A percentile compares a stretch with the other conserved stretches of the same genome.
These are phyloP conservation scores for Ustilago trichophora DNA, from an alignment of 1,284 basidiomycete genomes.

Conservation along the genomic window DNA sequence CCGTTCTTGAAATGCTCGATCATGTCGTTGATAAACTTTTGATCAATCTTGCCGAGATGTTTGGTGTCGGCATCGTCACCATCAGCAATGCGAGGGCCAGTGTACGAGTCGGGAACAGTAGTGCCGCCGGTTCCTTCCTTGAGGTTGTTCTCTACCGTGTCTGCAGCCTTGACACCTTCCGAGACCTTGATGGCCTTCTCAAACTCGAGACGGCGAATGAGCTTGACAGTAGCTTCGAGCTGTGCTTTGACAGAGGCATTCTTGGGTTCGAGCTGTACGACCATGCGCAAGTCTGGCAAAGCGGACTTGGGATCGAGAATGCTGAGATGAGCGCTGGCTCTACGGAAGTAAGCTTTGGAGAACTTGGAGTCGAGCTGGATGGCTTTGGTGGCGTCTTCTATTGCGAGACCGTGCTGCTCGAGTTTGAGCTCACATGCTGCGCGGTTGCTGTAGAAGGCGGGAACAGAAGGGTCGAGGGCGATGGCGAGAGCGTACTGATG, in stretches of 20 bases:
- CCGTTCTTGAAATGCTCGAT: constrained; percentile 91
- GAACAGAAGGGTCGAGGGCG: constrained; percentile 54
- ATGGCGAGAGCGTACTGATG: constrained; percentile 58
- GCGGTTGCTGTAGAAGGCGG: constrained; percentile 60
- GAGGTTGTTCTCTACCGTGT: constrained; percentile 54
- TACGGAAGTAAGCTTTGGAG: constrained; percentile 89
- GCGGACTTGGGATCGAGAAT: constrained; percentile 71
- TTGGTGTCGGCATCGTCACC: constrained; percentile 71
- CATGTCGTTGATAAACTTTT: constrained; percentile 84
- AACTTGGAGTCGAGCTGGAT: constrained; percentile 89
- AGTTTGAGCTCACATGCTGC: constrained; percentile 65
- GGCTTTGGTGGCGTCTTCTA: constrained; percentile 73
- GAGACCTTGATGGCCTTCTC: constrained; percentile 62
- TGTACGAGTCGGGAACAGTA: constrained; percentile 45
- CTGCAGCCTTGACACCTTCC: constrained; percentile 51
- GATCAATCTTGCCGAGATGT: constrained; percentile 67
- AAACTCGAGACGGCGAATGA: constrained; percentile 72
- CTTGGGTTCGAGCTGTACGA: constrained; percentile 84
- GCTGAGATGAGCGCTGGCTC: constrained; percentile 90
- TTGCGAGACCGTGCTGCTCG: constrained; percentile 65
- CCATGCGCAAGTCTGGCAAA: constrained; percentile 65
- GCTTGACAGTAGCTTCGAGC: constrained; percentile 86
- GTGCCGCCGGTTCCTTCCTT: constrained; percentile 52
- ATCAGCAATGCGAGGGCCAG: constrained; percentile 53
- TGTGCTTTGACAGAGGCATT: constrained; percentile 84